A percentile compares a stretch with the other conserved stretches of the same genome.
Conservation (phyloP, 805 yeast genomes). For the Cyberlindnera euphorbiiphila region DNA sequence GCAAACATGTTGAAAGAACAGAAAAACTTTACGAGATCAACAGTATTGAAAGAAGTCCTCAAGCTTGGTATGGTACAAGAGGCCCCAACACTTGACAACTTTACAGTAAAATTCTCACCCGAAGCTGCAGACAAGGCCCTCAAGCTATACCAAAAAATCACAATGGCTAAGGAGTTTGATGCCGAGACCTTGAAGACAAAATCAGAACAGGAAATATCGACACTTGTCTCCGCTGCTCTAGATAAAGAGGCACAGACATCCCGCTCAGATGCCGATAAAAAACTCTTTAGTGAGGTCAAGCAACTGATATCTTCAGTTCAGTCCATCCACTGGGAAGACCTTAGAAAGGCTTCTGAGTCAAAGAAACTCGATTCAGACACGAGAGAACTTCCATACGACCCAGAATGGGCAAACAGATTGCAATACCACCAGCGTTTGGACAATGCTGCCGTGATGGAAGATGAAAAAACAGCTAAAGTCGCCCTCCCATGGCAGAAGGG, state of each 20-base stretch:
- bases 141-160: slow-evolving; percentile 20
- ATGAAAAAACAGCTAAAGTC: slow-evolving; percentile 49
- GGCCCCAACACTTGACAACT: slow-evolving; percentile 14
- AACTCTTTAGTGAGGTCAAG: slow-evolving; percentile 28
- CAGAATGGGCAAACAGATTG: slow-evolving; percentile 49
- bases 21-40: slow-evolving; percentile 20
- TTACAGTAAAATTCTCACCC: slow-evolving; percentile 10
- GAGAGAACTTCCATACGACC: slow-evolving; percentile 39
- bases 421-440: slow-evolving; percentile 40
- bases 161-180: slow-evolving; percentile 14
- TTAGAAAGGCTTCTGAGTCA: slow-evolving; percentile 31
- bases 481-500: slow-evolving; percentile 78
- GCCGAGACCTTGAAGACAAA: slow-evolving; percentile 16
- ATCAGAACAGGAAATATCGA: slow-evolving; percentile 10
- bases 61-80: slow-evolving; percentile 17
- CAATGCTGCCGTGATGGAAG: slow-evolving; percentile 44
- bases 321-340: slow-evolving; percentile 24
- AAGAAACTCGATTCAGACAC: slow-evolving; percentile 24
- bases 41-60: slow-evolving; percentile 18
- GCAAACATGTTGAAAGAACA: slow-evolving; percentile 23
- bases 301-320: slow-evolving; percentile 23
- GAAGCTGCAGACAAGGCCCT: slow-evolving; percentile 25
- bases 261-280: slow-evolving; percentile 29
- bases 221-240: slow-evolving; percentile 11
- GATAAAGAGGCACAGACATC: slow-evolving; percentile 16